Percentiles rank a stretch among this genome's conserved stretches.
phyloP scores from a whole-genome alignment of 768 basidiomycete genomes.

The Termitomyces eurrhizus region DNA sequence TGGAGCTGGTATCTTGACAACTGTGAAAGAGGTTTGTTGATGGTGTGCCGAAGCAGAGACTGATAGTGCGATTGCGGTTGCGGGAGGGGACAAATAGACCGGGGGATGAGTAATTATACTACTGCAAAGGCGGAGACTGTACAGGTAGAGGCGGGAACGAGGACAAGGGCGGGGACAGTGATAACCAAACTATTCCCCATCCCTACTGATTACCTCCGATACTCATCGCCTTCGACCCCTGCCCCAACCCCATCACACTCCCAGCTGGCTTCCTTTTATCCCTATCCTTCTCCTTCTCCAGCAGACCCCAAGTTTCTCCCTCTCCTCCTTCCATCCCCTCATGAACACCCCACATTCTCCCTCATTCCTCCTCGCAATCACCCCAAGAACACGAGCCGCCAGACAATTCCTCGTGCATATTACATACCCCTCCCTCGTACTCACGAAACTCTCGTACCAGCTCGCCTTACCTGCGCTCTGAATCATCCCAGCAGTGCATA shows the following conservation, averaged over 20 bases:
- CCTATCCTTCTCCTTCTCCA: slow-evolving; percentile 66
- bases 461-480: background rate
- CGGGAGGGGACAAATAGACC: slow-evolving; percentile 17
- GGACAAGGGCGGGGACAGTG: slow-evolving; percentile 9
- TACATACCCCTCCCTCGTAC: slow-evolving; percentile 78
- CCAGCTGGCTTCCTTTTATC: slow-evolving; percentile 47
- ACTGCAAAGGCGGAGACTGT: slow-evolving; percentile 7
- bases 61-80: slow-evolving; percentile 18
- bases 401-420: slow-evolving; percentile 78
- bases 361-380: slow-evolving; percentile 57
- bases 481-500: background rate
- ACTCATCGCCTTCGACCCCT: slow-evolving; percentile 12
- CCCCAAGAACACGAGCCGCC: slow-evolving; percentile 82
- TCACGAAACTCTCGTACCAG: slow-evolving; percentile 58
- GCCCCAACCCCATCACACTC: slow-evolving; percentile 6
- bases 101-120: slow-evolving; percentile 15
- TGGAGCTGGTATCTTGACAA: background rate
- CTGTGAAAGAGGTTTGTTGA: background rate
- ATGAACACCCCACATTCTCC: slow-evolving; percentile 56
- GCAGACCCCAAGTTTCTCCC: slow-evolving; percentile 59
- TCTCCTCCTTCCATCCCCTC: slow-evolving; percentile 58
- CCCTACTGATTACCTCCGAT: slow-evolving; percentile 15
- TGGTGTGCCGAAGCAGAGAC: slow-evolving; percentile 13
- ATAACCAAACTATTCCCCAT: slow-evolving; percentile 10
- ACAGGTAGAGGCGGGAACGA: slow-evolving; percentile 10